Conservation (phyloP, 495 filamentous ascomycete genomes). For the Xylaria acuta region DNA sequence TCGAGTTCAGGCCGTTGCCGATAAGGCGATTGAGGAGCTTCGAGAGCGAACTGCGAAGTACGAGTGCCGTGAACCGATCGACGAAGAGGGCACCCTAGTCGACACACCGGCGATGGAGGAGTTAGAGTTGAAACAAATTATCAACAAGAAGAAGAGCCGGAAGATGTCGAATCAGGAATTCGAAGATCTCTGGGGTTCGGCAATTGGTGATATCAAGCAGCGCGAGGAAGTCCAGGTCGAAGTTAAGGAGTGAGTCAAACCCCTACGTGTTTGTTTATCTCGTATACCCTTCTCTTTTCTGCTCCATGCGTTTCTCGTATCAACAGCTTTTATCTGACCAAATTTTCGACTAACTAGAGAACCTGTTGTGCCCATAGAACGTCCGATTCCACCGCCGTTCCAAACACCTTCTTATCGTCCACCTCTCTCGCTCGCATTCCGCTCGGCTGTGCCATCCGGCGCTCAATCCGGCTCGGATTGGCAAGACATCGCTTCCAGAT, state of each 20-base stretch:
- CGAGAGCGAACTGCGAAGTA: conserved; percentile 84
- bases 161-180: conserved; percentile 87
- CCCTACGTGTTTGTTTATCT: background rate
- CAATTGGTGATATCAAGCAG: conserved; percentile 81
- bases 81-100: conserved; percentile 63
- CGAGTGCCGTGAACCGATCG: conserved; percentile 82
- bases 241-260: conserved; percentile 74
- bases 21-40: conserved; percentile 86
- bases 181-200: conserved; percentile 86
- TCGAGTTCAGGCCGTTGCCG: conserved; percentile 82
- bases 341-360: conserved; percentile 78
- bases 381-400: conserved; percentile 62
- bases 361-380: conserved; percentile 72
- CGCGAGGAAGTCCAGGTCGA: conserved; percentile 81
- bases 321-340: conserved; percentile 36
- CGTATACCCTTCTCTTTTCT: conserved; percentile 15
- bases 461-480: conserved; percentile 90
- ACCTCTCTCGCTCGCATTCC: conserved; percentile 88
- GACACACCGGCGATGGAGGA: conserved; percentile 72
- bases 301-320: conserved; percentile 15
- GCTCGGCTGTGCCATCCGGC: conserved; percentile 83
- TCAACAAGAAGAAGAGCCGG: conserved; percentile 74
- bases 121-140: conserved; percentile 74
- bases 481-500: conserved; percentile 93
- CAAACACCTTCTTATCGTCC: conserved; percentile 64